Evolutionary conservation across 1,284 basidiomycete genomes (phyloP), one percentile per base, ranked within the genome.

Genomic region (Macrocybe sp.): DNA sequence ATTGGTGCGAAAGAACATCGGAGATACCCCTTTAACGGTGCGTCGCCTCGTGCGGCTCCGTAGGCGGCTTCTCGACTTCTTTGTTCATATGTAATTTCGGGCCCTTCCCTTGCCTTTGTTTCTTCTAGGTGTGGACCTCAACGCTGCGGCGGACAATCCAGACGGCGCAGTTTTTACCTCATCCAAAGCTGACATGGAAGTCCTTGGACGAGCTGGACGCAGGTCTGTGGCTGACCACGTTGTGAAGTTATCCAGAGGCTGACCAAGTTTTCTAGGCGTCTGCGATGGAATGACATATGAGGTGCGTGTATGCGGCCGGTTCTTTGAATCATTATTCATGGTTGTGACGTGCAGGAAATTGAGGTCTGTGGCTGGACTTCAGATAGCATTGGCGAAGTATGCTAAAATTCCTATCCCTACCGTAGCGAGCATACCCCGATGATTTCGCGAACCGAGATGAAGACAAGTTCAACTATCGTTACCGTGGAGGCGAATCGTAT

Each of bases 211-310:
- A 99, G 67, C 76, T 99, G 8, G 97, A 99, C 66, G 97, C 97
- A 2, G 69, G 68, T 66, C 48, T 33, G 56, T 53, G 12, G 46
- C 22, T 9, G 2, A 4, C n/a, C 30, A 14, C n/a, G 16, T 45
- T 9, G 9, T 16, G 44, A 12, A 35, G 7, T 36, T 10, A 7
- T 53, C 6, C 42, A 34, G 22, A 22, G 22, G 22, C 12, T 11
- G 11, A 37, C 32, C n/a, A 35, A 41, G 36, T 34, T 32, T 4
- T 31, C 7, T 7, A 70, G 96, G 97, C 37, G 97, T 99, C 10
- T 99, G 97, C 61, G 97, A 99, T 67, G 94, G 89, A 9, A 99
- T 99, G 97, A 99, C 97, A 1, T 99, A 99, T 63, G 89, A 94
- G 62, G 68, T 67, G 55, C 29, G 46, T 44, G 9, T 42, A 29